These are phyloP conservation scores for Coprinopsis strossmayeri DNA, from an alignment of 768 basidiomycete genomes.

Conservation along the genomic window DNA sequence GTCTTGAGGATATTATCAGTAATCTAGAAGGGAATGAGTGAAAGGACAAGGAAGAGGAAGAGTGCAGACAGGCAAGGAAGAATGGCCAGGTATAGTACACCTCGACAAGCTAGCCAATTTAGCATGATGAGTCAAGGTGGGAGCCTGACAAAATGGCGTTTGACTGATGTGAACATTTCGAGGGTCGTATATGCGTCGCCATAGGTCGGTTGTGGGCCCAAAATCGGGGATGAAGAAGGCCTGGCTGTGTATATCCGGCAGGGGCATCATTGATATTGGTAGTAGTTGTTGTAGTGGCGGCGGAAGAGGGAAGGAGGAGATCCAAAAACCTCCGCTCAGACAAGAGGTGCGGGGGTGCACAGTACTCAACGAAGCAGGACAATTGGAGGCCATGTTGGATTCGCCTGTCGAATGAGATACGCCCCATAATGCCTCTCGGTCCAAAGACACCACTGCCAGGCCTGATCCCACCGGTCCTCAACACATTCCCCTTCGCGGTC, in stretches of 20 bases:
- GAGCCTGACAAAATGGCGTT: conserved; percentile 45
- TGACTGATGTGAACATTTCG: conserved; percentile 48
- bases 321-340: conserved; percentile 72
- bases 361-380: conserved; percentile 73
- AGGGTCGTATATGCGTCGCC: conserved; percentile 57
- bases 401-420: conserved; percentile 52
- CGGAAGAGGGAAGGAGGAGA: conserved; percentile 32
- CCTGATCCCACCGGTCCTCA: conserved; percentile 71
- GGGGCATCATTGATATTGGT: conserved; percentile 16
- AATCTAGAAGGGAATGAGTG: too few relatives aligned
- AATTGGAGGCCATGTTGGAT: conserved; percentile 66
- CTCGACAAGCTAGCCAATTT: conserved; percentile 54
- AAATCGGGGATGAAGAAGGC: conserved; percentile 63
- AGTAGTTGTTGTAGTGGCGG: too few relatives aligned
- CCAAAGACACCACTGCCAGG: conserved; percentile 77
- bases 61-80: conserved; percentile 19
- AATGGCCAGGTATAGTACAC: conserved; percentile 44
- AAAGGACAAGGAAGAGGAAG: conserved; percentile 23
- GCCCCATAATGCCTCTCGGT: conserved; percentile 62
- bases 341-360: conserved; percentile 60
- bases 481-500: conserved; percentile 12
- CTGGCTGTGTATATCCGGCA: conserved; percentile 69
- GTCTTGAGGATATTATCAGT: conserved; percentile 41
- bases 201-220: conserved; percentile 53
- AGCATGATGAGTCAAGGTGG: conserved; percentile 61